Evolutionary conservation across 805 yeast species (phyloP), one percentile per base, ranked within the genome.

Genomic region (Torulaspora franciscae): DNA sequence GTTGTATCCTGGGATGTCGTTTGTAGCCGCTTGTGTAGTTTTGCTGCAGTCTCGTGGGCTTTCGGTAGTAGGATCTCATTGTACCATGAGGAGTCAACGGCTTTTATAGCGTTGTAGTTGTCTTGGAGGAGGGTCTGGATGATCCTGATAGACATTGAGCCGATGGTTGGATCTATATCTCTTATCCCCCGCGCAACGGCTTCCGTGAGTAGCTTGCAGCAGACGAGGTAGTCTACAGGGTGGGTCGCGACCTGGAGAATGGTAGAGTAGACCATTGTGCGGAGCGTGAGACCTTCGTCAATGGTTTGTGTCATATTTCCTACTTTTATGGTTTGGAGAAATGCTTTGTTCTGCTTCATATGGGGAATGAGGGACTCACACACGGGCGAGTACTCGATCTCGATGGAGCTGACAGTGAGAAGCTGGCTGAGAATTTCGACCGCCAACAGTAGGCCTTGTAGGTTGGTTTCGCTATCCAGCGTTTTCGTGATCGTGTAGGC

Each of bases 271-370:
- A 54, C 46, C 37, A 43, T 45, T 3, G 51, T 46, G 26, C 61
- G 39, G 11, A 55, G 42, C 1, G 55, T 37, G 6, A 45, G 23
- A 13, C 62, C 58, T 15, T 58, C 60, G 44, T 63, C 67, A 17
- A 58, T 57, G 7, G 54, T 51, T 42, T 63, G 66, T 34, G 62
- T 61, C 54, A 62, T 51, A 37, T 59, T 62, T 3, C 67, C 67
- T 2, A 61, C 66, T 49, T 62, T 62, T 4, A 63, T 40, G 7
- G 55, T 54, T 8, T 54, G 50, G 3, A 57, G 47, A 26, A 55
- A 62, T n/a, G 44, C 37, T 39, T 61, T 62, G 43, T 59, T 57
- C 17, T 54, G 55, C 32, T 50, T 45, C 24, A 57, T 36, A 27
- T 52, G 58, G 13, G 56, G 61, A 19, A 56, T 29, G 24, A 52